Evolutionary conservation across 2,329 filamentous ascomycete genomes (phyloP), one percentile per base, ranked within the genome.

Genomic region (Gaeumannomyces sp.): DNA sequence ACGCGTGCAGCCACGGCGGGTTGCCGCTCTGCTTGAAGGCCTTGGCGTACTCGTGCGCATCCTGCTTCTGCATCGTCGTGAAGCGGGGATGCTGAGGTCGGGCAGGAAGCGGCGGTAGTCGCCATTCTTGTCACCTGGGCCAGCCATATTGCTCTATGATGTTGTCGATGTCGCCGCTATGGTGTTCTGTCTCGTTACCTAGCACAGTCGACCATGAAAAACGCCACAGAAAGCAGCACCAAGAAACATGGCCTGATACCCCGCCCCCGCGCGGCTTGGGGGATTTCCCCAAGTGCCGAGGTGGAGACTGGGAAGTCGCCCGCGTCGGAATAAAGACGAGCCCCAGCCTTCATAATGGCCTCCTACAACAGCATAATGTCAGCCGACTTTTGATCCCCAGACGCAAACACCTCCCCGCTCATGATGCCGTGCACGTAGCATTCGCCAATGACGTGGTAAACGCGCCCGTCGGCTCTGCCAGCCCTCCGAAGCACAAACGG

Each of bases 1-100:
- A 73, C 0, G 77, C 83, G 69, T 89, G 81, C 22, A 92, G 76
- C 89, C 89, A 91, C 1, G 89, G 88, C 0, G 89, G 89, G 16
- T 79, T 76, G 1, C 83, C 83, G 27, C 79, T 74, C 45, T 85
- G 80, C 66, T 84, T 84, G 71, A 91, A 89, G 4, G 76, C 81
- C 7, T 81, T 75, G 0, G 85, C 86, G 67, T 91, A 90, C 66
- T 84, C 80, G 65, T 87, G 81, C 3, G 85, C 81, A 72, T 88
- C 81, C 72, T 90, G 87, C 63, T 80, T 79, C 66, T 85, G 81
- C 77, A 89, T 87, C 4, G 80, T 80, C 27, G 81, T 83, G 76
- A 91, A 91, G 50, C 88, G 84, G 83, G 82, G 33, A 77, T 80
- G 68, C 70, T 80, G 62, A 90, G 79, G 70, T 90, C 86, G 0